These are phyloP conservation scores for Coemansia sp. DNA, from an alignment of 192 early-diverging fungal species.

Conservation along the genomic window DNA sequence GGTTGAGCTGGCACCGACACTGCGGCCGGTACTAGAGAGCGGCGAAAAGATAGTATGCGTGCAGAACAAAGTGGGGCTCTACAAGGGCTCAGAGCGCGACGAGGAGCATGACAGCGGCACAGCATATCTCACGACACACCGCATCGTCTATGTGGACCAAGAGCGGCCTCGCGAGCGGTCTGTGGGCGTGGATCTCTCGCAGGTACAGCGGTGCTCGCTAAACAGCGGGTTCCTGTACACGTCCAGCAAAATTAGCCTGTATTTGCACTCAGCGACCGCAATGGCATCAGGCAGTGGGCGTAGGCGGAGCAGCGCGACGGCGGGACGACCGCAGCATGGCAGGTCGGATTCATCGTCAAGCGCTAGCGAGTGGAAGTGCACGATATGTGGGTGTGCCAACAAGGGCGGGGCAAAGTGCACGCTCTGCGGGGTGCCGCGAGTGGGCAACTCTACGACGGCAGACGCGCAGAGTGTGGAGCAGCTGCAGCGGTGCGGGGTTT, in stretches of 20 bases:
- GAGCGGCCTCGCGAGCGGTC: constrained; percentile 61
- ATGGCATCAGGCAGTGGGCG: not conserved
- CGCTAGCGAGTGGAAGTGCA: constrained; percentile 39
- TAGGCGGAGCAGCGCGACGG: not conserved
- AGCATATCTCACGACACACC: constrained; percentile 71
- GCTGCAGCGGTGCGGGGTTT: constrained; percentile 65
- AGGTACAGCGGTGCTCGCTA: constrained; percentile 44
- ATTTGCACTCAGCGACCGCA: constrained; percentile 10
- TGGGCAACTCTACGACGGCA: constrained; percentile 8
- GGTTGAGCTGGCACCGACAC: constrained; percentile 47
- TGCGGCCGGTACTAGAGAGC: constrained; percentile 49
- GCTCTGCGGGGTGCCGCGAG: constrained; percentile 47
- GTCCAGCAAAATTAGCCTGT: constrained; percentile 41
- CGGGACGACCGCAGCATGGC: constrained; percentile 3
- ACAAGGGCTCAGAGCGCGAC: constrained; percentile 45
- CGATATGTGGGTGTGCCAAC: constrained; percentile 50
- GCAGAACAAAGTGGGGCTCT: constrained; percentile 53
- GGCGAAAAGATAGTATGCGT: constrained; percentile 48
- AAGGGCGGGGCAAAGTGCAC: constrained; percentile 38
- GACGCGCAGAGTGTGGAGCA: constrained; percentile 12
- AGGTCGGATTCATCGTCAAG: not conserved
- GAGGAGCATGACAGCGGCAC: constrained; percentile 73
- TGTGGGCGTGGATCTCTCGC: constrained; percentile 57
- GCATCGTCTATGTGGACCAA: constrained; percentile 81
- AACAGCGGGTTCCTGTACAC: constrained; percentile 53